Evolutionary conservation across 1,139 yeast species (phyloP).

Genomic region (Pichiaceae sp.): DNA sequence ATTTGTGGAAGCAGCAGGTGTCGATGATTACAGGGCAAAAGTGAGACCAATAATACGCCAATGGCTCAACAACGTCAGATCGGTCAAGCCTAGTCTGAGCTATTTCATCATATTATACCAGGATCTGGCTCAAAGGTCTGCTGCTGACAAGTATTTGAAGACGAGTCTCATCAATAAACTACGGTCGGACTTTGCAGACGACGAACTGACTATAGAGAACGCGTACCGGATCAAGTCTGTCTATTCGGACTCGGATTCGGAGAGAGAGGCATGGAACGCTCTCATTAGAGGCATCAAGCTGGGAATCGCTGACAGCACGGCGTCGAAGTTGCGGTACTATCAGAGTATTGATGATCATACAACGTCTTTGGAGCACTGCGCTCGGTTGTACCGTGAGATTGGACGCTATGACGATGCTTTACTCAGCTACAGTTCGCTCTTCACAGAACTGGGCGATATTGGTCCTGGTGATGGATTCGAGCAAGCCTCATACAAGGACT

Average conservation of each 20-base stretch:
- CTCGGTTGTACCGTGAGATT: conserved; percentile 16
- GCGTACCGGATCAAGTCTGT: conserved; percentile 35
- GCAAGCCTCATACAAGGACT: neutral
- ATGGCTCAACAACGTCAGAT: conserved; percentile 58
- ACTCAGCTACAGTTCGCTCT: conserved; percentile 14
- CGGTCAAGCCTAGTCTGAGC: conserved; percentile 40
- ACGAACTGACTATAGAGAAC: conserved; percentile 29
- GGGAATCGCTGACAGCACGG: conserved; percentile 48
- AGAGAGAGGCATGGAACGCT: conserved; percentile 42
- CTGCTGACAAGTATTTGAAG: conserved; percentile 36
- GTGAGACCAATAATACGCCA: conserved; percentile 75
- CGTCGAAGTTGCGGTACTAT: conserved; percentile 30
- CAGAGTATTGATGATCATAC: conserved; percentile 1
- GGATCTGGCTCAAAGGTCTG: conserved; percentile 22
- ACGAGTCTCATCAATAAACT: conserved; percentile 59
- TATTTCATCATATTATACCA: conserved; percentile 59
- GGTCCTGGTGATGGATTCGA: conserved; percentile 8
- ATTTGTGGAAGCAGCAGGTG: conserved; percentile 55
- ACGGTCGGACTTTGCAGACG: conserved; percentile 50
- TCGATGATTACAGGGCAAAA: conserved; percentile 69
- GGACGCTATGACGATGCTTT: conserved; percentile 19
- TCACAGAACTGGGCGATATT: conserved; percentile 6
- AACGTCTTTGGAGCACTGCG: conserved; percentile 6
- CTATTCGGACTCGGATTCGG: conserved; percentile 30
- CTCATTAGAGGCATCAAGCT: conserved; percentile 40